These are phyloP conservation scores for Neolentinus lepideus DNA, from an alignment of 1,284 basidiomycete species.

Conservation along the genomic window DNA sequence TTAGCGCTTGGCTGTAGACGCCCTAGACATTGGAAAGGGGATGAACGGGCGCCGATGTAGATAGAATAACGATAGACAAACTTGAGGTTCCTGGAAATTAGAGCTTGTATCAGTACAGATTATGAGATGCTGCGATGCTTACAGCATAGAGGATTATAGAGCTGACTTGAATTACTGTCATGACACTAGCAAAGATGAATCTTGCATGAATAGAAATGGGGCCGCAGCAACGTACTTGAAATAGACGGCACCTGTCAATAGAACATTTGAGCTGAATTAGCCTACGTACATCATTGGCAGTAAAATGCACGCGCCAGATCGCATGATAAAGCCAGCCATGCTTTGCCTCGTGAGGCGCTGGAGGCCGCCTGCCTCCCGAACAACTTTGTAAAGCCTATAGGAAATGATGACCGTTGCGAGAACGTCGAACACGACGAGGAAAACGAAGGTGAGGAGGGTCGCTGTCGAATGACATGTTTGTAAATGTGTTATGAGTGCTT, in stretches of 20 bases:
- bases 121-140: neutral
- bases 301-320: neutral
- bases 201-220: neutral
- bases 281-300: neutral
- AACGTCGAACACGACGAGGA: neutral
- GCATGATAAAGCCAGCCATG: neutral
- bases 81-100: neutral
- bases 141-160: neutral
- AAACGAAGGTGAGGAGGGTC: neutral
- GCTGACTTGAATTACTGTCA: neutral
- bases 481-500: neutral
- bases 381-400: neutral
- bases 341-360: neutral
- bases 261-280: neutral
- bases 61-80: neutral
- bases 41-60: neutral
- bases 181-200: neutral
- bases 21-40: neutral
- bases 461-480: neutral
- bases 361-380: neutral
- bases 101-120: neutral
- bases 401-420: neutral
- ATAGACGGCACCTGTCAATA: neutral
- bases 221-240: neutral
- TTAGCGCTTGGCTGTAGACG: neutral